Percentiles rank a stretch among this genome's conserved stretches.
phyloP scores from a whole-genome alignment of 2,329 filamentous ascomycete species.

The Pseudogymnoascus sp. region DNA sequence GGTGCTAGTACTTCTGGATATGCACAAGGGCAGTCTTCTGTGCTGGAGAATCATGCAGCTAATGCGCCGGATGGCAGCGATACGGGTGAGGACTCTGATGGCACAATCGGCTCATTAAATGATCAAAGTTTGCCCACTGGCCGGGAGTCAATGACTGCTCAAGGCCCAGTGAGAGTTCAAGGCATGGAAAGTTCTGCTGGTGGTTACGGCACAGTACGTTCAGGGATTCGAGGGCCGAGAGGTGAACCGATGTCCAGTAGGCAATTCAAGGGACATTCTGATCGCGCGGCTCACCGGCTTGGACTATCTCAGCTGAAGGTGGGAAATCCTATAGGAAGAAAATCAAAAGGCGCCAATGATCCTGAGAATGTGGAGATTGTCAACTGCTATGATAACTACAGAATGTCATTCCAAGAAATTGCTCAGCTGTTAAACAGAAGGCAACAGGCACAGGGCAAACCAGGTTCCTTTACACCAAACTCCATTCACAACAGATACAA shows the following conservation, averaged over 20 bases:
- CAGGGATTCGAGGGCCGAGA: not conserved
- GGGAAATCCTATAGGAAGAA: not conserved
- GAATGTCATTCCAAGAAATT: constrained; percentile 19
- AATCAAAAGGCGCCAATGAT: constrained; percentile 21
- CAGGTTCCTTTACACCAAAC: constrained; percentile 18
- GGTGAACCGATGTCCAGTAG: not conserved
- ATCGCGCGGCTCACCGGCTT: not conserved
- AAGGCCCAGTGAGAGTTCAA: not conserved
- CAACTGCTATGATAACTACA: constrained; percentile 21
- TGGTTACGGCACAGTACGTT: not conserved
- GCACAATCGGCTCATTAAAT: not conserved
- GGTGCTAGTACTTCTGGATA: not conserved
- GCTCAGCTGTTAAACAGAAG: constrained; percentile 18
- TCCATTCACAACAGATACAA: constrained; percentile 24
- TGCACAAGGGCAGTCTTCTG: not conserved
- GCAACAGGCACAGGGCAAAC: constrained; percentile 15
- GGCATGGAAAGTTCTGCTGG: not conserved
- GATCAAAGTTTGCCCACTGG: not conserved
- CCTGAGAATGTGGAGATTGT: constrained; percentile 27
- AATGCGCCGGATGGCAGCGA: not conserved
- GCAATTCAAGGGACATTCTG: not conserved
- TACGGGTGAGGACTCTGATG: not conserved
- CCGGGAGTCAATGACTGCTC: not conserved
- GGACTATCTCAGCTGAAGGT: not conserved
- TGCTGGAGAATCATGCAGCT: no score